phyloP scores from a whole-genome alignment of 495 filamentous ascomycete species.

The Apodospora peruviana region DNA sequence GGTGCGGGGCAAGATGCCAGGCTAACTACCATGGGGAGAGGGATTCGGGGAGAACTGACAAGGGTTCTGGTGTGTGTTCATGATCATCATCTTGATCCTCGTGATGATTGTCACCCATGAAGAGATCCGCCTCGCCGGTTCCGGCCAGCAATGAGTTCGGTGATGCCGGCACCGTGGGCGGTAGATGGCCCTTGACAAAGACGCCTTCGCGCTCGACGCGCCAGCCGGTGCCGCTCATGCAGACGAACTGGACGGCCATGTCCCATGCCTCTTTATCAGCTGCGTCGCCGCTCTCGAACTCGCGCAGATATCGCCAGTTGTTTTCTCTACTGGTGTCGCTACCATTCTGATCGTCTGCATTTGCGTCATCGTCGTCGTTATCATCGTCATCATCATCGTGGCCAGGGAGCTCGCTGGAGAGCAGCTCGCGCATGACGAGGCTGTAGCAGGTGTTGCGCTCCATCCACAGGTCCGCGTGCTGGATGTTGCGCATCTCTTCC shows the following conservation, averaged over 20 bases:
- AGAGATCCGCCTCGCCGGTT: no score
- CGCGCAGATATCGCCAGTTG: slow-evolving; percentile 33
- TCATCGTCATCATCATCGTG: neutral
- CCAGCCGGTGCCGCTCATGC: slow-evolving; percentile 27
- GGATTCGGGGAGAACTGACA: neutral
- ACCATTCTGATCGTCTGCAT: neutral
- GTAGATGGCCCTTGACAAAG: slow-evolving; percentile 20
- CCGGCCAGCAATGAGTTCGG: no score
- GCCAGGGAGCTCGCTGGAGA: slow-evolving; percentile 5
- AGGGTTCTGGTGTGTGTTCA: neutral
- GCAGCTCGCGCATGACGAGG: slow-evolving; percentile 32
- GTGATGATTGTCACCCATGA: no score
- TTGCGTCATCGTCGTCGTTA: neutral
- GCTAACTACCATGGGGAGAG: neutral
- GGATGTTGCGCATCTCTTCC: slow-evolving; percentile 31
- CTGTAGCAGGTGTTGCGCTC: slow-evolving; percentile 40
- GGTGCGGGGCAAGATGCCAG: no score
- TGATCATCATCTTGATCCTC: neutral
- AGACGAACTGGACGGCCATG: slow-evolving; percentile 33
- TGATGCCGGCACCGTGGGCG: no score
- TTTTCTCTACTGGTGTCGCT: neutral
- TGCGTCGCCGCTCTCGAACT: slow-evolving; percentile 40
- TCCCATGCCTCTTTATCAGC: slow-evolving; percentile 39
- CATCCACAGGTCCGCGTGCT: slow-evolving; percentile 39
- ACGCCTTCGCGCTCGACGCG: slow-evolving; percentile 33